Conservation (phyloP, 139 green algal genomes). For the Chlamydomonas incerta region DNA sequence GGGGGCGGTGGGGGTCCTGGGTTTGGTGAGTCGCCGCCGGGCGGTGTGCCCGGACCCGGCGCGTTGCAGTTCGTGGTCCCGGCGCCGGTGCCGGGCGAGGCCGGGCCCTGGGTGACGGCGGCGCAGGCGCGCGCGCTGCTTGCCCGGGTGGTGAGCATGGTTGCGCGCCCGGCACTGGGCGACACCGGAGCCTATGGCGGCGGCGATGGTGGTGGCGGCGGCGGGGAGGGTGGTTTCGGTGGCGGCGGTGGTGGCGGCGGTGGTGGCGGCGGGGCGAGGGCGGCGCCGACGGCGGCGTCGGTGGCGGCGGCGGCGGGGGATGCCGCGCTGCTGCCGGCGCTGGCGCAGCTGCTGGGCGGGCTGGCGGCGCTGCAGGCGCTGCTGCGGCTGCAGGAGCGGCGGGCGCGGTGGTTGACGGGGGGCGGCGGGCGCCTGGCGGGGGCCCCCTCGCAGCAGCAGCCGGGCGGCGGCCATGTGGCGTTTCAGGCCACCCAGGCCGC, state of each 20-base stretch:
- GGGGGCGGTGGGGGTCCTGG: background rate
- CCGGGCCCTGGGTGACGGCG: constrained; percentile 5
- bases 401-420: no score
- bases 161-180: background rate
- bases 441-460: background rate
- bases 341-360: background rate
- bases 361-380: constrained; percentile 1
- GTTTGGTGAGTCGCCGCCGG: no score
- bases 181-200: background rate
- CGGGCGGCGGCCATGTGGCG: no score
- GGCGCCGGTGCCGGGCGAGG: background rate
- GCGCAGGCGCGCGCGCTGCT: background rate
- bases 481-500: no score
- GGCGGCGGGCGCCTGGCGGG: background rate
- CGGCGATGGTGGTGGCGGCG: background rate
- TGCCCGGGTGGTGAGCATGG: background rate
- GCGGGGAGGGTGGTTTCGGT: background rate
- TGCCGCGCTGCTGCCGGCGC: background rate
- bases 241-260: background rate
- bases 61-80: no score
- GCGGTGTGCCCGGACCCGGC: no score
- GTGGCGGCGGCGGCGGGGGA: background rate
- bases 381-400: background rate
- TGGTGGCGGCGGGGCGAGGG: no score
- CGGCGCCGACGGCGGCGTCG: background rate